Evolutionary conservation across 768 basidiomycete genomes (phyloP), one percentile per base, ranked within the genome.

Genomic region (Phaffia tasmanica): DNA sequence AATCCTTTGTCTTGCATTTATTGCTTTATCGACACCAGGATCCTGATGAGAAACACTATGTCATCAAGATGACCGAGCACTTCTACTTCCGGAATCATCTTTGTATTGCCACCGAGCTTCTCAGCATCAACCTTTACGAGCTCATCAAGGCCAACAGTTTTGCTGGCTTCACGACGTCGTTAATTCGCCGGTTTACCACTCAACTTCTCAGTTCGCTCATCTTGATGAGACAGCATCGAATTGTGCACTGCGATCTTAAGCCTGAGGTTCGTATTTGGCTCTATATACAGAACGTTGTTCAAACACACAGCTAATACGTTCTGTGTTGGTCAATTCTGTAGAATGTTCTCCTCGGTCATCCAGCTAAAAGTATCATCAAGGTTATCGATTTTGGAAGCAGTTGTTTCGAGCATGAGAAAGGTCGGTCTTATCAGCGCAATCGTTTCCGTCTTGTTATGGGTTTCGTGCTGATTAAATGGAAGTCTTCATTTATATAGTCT

Each of bases 341-440:
- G 93, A 99, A 99, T 71, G 89, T 99, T 51, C 80, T 98, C 0
- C 79, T 99, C 64, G 85, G 87, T 58, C 95, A 98, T 76, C 95
- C 95, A 25, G 85, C 88, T 1, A 95, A 93, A 80, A 94, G 91
- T 72, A 91, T 85, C 2, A 88, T 99, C 77, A 98, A 97, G 75
- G 92, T 97, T 65, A 98, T 99, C 71, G 95, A 99, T 76, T 99
- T 99, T 75, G 95, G 95, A 56, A 94, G 91, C 72, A 95, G 92
- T 73, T 99, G 95, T 76, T 86, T 97, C 70, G 95, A 98, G 75
- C 87, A 94, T 71, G 95, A 98, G 79, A 97, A 97, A 80, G 94
- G 93, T 94, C 73, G 69, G 86, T 70, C 19, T 78, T 8, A 18
- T 29, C n/a, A 23, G n/a, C n/a, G n/a, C n/a, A 49, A 49, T 50